phyloP scores from a whole-genome alignment of 768 basidiomycete species.

The Agrocybe chaxingu region DNA sequence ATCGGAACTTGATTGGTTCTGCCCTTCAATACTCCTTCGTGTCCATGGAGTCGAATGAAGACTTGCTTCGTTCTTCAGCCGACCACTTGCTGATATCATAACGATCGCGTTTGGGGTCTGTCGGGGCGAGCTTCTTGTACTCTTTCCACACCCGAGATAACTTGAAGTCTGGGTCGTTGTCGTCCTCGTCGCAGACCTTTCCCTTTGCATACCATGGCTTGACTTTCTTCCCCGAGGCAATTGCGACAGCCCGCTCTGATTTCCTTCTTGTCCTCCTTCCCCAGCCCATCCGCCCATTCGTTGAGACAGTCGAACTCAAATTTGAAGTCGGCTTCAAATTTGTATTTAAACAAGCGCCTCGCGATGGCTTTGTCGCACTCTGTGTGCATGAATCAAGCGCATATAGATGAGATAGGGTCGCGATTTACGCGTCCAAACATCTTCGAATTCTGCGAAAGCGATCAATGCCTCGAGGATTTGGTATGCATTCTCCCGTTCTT shows the following conservation, averaged over 20 bases:
- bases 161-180: slow-evolving; percentile 20
- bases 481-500: slow-evolving; percentile 31
- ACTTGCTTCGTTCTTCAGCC: slow-evolving; percentile 24
- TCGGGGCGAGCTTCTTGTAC: slow-evolving; percentile 28
- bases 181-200: slow-evolving; percentile 20
- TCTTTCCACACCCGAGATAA: slow-evolving; percentile 34
- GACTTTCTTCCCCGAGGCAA: not conserved
- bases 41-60: slow-evolving; percentile 21
- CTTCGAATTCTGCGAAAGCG: slow-evolving; percentile 27
- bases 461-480: slow-evolving; percentile 29
- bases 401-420: no score
- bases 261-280: slow-evolving; percentile 18
- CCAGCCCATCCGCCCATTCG: slow-evolving; percentile 25
- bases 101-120: slow-evolving; percentile 28
- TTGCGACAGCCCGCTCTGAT: slow-evolving; percentile 8
- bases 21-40: not conserved
- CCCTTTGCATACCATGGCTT: slow-evolving; percentile 29
- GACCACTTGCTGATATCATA: slow-evolving; percentile 28
- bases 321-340: slow-evolving; percentile 22
- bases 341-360: slow-evolving; percentile 25
- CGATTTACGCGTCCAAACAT: slow-evolving; percentile 28
- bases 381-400: slow-evolving; percentile 5
- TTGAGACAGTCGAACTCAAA: slow-evolving; percentile 26
- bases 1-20: no score
- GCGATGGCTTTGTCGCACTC: slow-evolving; percentile 34